phyloP scores from a whole-genome alignment of 495 filamentous ascomycete genomes.

The Elasticomyces elasticus region DNA sequence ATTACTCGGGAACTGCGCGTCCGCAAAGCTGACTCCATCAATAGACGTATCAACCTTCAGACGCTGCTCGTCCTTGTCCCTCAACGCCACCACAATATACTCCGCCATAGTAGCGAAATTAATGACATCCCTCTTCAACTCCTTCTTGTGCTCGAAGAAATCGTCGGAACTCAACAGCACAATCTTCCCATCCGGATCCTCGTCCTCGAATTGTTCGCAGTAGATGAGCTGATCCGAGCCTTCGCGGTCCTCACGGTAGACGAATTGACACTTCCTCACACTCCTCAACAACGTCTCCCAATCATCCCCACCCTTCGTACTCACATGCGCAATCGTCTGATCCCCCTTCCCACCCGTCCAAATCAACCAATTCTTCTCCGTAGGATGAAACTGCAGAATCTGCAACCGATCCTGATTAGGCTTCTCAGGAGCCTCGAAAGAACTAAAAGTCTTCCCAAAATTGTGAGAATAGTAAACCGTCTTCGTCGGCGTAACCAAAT shows the following conservation, averaged over 20 bases:
- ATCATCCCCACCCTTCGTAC: constrained; percentile 60
- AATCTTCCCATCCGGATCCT: constrained; percentile 48
- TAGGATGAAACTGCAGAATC: constrained; percentile 67
- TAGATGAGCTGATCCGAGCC: constrained; percentile 61
- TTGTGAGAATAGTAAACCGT: constrained; percentile 70
- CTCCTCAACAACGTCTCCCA: constrained; percentile 62
- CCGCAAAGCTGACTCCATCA: constrained; percentile 70
- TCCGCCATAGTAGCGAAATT: constrained; percentile 88
- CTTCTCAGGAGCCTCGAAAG: constrained; percentile 50
- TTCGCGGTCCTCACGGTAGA: constrained; percentile 47
- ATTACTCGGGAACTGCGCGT: constrained; percentile 74
- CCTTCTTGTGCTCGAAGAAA: constrained; percentile 53
- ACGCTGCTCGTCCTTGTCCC: constrained; percentile 50
- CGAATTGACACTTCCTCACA: constrained; percentile 73
- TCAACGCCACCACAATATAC: constrained; percentile 84
- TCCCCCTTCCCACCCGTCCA: constrained; percentile 71
- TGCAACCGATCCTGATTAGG: constrained; percentile 39
- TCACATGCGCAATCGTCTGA: constrained; percentile 59
- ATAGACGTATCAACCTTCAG: constrained; percentile 72
- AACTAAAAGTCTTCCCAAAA: constrained; percentile 55
- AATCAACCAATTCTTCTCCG: constrained; percentile 73
- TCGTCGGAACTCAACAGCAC: constrained; percentile 64
- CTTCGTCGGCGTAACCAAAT: constrained; percentile 61
- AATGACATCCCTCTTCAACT: constrained; percentile 57
- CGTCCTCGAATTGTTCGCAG: constrained; percentile 64